Evolutionary conservation across 768 basidiomycete genomes (phyloP).

Genomic region (Rhodosporidiobolus odoratus): DNA sequence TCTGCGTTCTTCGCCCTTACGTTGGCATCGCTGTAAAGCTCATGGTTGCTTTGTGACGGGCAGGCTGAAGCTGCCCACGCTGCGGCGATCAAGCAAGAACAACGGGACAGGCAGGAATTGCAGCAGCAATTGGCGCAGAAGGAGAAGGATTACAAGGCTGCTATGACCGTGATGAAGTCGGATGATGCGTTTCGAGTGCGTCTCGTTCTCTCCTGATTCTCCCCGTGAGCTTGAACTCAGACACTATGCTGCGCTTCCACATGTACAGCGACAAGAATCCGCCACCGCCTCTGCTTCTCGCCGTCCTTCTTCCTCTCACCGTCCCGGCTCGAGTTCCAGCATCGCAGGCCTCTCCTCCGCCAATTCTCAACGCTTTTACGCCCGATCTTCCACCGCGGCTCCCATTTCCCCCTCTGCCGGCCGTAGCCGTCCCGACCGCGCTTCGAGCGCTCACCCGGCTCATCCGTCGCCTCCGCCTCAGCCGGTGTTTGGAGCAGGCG

Average conservation of each 20-base stretch:
- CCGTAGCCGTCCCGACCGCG: neutral
- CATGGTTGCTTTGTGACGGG: neutral
- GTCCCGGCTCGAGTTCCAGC: neutral
- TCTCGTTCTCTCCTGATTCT: neutral
- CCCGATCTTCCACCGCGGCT: neutral
- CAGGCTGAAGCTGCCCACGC: slow-evolving; percentile 21
- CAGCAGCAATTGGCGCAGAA: neutral
- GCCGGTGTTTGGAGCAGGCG: neutral
- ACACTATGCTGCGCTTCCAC: too few species aligned
- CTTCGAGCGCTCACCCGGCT: neutral
- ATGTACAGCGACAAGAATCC: slow-evolving; percentile 13
- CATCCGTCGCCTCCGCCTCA: neutral
- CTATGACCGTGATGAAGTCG: neutral
- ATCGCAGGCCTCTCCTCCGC: neutral
- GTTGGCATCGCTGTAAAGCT: neutral
- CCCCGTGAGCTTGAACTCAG: neutral
- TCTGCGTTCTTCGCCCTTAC: too few species aligned
- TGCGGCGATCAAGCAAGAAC: neutral
- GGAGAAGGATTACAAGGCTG: slow-evolving; percentile 19
- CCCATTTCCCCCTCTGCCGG: neutral
- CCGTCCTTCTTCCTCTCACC: neutral
- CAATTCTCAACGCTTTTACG: neutral
- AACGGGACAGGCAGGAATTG: neutral
- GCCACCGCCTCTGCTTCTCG: neutral
- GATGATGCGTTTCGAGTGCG: slow-evolving; percentile 23